Evolutionary conservation across 768 basidiomycete genomes (phyloP).

Genomic region (Trametes sanguinea): DNA sequence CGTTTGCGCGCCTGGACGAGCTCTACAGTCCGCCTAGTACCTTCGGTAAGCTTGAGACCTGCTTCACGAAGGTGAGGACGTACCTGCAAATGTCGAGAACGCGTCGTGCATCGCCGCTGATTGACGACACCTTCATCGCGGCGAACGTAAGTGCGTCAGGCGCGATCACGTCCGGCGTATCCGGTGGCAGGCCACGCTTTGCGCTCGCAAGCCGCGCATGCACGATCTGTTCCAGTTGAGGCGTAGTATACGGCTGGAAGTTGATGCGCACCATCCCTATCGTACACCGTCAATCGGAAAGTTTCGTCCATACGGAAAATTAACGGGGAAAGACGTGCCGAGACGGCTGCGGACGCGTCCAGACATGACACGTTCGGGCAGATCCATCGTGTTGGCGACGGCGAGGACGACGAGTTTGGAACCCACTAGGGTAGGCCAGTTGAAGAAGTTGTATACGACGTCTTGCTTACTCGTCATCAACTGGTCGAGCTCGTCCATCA

Average conservation of each 20-base stretch:
- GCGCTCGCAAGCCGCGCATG: constrained; percentile 73
- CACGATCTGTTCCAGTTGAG: constrained; percentile 83
- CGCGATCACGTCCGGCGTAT: constrained; percentile 56
- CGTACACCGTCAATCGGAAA: no score
- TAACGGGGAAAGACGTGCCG: no score
- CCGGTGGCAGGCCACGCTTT: constrained; percentile 48
- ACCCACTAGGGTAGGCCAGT: constrained; percentile 93
- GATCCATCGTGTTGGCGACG: constrained; percentile 97
- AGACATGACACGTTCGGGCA: constrained; percentile 91
- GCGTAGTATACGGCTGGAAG: constrained; percentile 84
- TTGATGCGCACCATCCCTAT: constrained; percentile 89
- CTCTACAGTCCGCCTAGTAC: no score
- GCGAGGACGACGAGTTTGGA: constrained; percentile 94
- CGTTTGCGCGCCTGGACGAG: no score
- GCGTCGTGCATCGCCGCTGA: constrained; percentile 92
- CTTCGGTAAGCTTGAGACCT: no score
- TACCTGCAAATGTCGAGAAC: constrained; percentile 92
- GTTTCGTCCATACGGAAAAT: no score
- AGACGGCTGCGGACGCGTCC: constrained; percentile 91
- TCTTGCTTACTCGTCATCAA: constrained; percentile 95
- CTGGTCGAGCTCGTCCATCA: constrained; percentile 99
- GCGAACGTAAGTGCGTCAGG: constrained; percentile 82
- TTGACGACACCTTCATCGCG: constrained; percentile 72
- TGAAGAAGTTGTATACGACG: constrained; percentile 99
- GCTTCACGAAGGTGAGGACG: no score